Evolutionary conservation across 1,139 yeast genomes (phyloP).

Genomic region (Candida sp.): DNA sequence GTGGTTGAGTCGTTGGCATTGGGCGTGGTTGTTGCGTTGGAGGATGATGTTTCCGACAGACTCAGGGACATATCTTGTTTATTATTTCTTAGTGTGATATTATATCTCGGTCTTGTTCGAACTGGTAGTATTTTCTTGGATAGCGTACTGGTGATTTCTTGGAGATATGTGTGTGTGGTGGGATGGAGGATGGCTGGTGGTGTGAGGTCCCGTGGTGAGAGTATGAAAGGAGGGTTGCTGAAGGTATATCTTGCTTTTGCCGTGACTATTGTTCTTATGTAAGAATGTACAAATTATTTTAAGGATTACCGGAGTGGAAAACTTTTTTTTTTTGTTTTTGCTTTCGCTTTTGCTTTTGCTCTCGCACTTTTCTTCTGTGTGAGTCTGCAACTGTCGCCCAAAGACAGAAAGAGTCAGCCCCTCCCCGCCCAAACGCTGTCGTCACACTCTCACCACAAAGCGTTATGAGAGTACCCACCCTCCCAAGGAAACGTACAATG

Average conservation of each 20-base stretch:
- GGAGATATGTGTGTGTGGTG: too few species aligned
- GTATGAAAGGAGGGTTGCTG: too few species aligned
- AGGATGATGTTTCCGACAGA: not conserved
- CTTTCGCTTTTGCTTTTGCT: not conserved
- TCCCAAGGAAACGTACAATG: too few species aligned
- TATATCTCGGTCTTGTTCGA: not conserved
- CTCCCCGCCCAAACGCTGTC: not conserved
- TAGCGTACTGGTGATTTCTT: too few species aligned
- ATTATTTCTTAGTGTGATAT: not conserved
- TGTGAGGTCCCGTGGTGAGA: too few species aligned
- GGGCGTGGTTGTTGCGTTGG: not conserved
- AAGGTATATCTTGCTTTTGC: too few species aligned
- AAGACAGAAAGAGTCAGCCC: not conserved
- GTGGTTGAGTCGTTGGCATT: not conserved
- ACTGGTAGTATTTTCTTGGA: not conserved
- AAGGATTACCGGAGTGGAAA: not conserved
- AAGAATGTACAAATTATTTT: not conserved
- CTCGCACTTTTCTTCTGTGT: not conserved
- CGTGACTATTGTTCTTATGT: too few species aligned
- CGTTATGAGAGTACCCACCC: too few species aligned
- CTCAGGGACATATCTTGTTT: not conserved
- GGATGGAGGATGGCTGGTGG: too few species aligned
- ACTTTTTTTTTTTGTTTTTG: not conserved
- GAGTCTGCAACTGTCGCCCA: not conserved
- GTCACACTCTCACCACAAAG: not conserved